Percentiles rank a stretch among this genome's conserved stretches.
Conservation (phyloP, 176 grass and related monocot genomes). For the Eremochloa ophiuroides region DNA sequence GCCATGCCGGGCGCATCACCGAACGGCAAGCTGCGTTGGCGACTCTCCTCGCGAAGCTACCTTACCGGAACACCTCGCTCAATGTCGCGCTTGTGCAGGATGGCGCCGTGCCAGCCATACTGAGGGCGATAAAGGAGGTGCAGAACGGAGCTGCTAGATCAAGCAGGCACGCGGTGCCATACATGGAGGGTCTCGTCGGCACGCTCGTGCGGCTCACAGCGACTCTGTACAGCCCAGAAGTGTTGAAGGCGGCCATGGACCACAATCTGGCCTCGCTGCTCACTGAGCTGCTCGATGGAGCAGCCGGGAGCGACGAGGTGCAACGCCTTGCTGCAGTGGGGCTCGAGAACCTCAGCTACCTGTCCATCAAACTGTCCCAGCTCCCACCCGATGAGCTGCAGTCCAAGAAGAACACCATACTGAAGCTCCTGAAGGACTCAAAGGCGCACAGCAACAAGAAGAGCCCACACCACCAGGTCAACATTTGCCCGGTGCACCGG, state of each 20-base stretch:
- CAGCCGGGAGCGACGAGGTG: slow-evolving; percentile 51
- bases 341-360: slow-evolving; percentile 74
- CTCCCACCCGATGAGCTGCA: slow-evolving; percentile 28
- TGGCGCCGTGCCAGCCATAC: slow-evolving; percentile 37
- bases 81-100: slow-evolving; percentile 62
- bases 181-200: slow-evolving; percentile 70
- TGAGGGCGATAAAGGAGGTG: slow-evolving; percentile 51
- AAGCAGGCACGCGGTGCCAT: slow-evolving; percentile 43
- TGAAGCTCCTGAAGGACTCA: slow-evolving; percentile 37
- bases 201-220: slow-evolving; percentile 67
- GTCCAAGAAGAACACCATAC: slow-evolving; percentile 46
- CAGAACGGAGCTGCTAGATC: slow-evolving; percentile 34
- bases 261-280: slow-evolving; percentile 51
- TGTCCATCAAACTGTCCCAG: slow-evolving; percentile 67
- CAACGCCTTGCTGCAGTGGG: slow-evolving; percentile 65
- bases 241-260: slow-evolving; percentile 49
- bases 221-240: slow-evolving; percentile 63
- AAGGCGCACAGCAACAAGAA: slow-evolving; percentile 46
- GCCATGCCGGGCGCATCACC: slow-evolving; percentile 33
- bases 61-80: slow-evolving; percentile 65
- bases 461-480: not conserved
- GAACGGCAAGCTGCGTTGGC: slow-evolving; percentile 52
- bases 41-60: slow-evolving; percentile 64
- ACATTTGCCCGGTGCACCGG: slow-evolving; percentile 60
- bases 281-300: slow-evolving; percentile 40